Percentiles rank a stretch among this genome's conserved stretches.
phyloP scores from a whole-genome alignment of 257 asterid genomes.

The Solanum virginianum region DNA sequence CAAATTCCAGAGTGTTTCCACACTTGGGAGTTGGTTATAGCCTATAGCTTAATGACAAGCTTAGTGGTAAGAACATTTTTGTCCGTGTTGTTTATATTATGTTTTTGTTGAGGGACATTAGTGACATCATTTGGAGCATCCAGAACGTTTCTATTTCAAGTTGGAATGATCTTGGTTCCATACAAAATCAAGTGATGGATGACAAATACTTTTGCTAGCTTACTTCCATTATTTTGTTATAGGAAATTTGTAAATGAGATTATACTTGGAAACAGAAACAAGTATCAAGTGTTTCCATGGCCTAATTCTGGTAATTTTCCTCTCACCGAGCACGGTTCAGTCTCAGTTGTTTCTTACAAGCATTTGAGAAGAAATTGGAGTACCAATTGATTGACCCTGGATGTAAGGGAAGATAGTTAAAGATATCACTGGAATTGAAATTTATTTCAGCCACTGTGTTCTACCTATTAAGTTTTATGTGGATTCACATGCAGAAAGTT shows the following conservation, averaged over 20 bases:
- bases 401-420: too few species aligned
- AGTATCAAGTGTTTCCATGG: too few species aligned
- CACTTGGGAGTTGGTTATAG: neutral
- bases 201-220: neutral
- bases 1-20: neutral
- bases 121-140: neutral
- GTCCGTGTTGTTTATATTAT: neutral
- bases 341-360: too few species aligned
- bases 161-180: neutral
- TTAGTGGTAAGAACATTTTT: neutral
- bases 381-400: too few species aligned
- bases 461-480: neutral
- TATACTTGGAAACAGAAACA: neutral
- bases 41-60: neutral
- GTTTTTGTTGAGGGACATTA: neutral
- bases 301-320: neutral
- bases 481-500: neutral
- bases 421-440: neutral
- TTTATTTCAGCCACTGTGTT: neutral
- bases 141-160: neutral
- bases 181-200: neutral
- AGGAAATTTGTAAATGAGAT: neutral
- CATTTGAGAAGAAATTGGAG: too few species aligned
- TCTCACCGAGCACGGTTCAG: too few species aligned
- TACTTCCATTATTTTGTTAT: neutral